These are phyloP conservation scores for Debaryomyces udenii DNA, from an alignment of 1,139 yeast genomes.

Conservation along the genomic window DNA sequence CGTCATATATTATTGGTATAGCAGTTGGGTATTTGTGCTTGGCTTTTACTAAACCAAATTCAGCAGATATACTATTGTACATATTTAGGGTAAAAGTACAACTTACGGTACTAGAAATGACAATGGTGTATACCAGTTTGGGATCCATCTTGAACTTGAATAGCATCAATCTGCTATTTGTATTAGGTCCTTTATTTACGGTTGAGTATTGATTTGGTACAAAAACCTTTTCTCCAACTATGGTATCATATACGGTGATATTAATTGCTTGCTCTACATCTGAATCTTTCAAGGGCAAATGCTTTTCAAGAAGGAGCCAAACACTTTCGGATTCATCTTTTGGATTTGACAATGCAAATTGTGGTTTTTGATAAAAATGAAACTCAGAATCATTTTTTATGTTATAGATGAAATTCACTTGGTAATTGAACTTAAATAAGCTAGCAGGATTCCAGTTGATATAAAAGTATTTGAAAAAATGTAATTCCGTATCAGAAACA, in stretches of 20 bases:
- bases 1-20: constrained; percentile 33
- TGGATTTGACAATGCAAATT: constrained; percentile 46
- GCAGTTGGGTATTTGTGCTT: constrained; percentile 22
- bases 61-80: constrained; percentile 31
- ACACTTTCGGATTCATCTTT: constrained; percentile 32
- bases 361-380: constrained; percentile 46
- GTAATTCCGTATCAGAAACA: constrained; percentile 27
- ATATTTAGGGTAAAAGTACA: constrained; percentile 41
- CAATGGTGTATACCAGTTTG: constrained; percentile 27
- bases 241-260: constrained; percentile 33
- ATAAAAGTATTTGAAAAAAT: constrained; percentile 60
- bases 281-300: constrained; percentile 23
- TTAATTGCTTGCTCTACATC: constrained; percentile 25
- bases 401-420: constrained; percentile 39
- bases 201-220: constrained; percentile 32
- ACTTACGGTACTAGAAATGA: constrained; percentile 25
- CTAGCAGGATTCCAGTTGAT: constrained; percentile 63
- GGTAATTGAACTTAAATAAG: constrained; percentile 30
- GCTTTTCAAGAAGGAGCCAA: constrained; percentile 55
- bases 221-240: constrained; percentile 36
- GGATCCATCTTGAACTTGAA: constrained; percentile 30
- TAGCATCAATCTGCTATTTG: constrained; percentile 34
- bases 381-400: constrained; percentile 14
- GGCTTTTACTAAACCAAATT: constrained; percentile 28
- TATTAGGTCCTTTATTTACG: constrained; percentile 21